These are phyloP conservation scores for Dactylellina parvicollis DNA, from an alignment of 2,329 filamentous ascomycete genomes.

Conservation along the genomic window DNA sequence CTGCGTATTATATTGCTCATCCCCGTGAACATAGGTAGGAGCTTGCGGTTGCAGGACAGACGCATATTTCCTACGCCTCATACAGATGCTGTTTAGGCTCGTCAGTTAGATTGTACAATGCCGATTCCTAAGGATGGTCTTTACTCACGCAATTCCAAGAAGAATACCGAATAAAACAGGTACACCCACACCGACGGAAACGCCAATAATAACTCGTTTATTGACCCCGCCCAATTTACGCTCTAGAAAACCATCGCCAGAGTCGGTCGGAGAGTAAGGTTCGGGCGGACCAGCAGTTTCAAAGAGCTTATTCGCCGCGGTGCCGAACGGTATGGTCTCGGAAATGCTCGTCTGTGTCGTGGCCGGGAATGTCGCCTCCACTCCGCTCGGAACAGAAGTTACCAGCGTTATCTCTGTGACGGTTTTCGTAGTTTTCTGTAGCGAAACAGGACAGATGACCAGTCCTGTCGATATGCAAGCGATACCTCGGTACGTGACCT, in stretches of 20 bases:
- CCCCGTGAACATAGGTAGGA: no score
- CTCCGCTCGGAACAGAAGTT: conserved; percentile 62
- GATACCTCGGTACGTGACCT: conserved; percentile 63
- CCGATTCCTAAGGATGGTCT: background rate
- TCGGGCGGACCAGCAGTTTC: conserved; percentile 64
- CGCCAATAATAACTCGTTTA: conserved; percentile 65
- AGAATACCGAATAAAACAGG: conserved; percentile 61
- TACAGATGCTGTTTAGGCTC: background rate
- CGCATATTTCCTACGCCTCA: background rate
- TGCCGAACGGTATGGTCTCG: conserved; percentile 63
- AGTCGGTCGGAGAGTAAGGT: conserved; percentile 62
- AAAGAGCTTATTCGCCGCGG: conserved; percentile 60
- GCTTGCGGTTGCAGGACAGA: no score
- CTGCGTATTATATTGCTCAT: no score
- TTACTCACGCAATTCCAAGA: conserved; percentile 26
- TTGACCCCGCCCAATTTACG: conserved; percentile 60
- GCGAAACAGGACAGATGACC: conserved; percentile 66
- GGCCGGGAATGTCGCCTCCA: conserved; percentile 62
- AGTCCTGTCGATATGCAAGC: conserved; percentile 63
- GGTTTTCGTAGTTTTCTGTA: conserved; percentile 64
- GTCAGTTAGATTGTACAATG: background rate
- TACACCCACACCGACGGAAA: conserved; percentile 65
- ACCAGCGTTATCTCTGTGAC: conserved; percentile 62
- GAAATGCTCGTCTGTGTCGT: conserved; percentile 60
- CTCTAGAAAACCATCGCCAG: conserved; percentile 55